Conservation (phyloP, 768 basidiomycete species). For the Ephemerocybe angulata region DNA sequence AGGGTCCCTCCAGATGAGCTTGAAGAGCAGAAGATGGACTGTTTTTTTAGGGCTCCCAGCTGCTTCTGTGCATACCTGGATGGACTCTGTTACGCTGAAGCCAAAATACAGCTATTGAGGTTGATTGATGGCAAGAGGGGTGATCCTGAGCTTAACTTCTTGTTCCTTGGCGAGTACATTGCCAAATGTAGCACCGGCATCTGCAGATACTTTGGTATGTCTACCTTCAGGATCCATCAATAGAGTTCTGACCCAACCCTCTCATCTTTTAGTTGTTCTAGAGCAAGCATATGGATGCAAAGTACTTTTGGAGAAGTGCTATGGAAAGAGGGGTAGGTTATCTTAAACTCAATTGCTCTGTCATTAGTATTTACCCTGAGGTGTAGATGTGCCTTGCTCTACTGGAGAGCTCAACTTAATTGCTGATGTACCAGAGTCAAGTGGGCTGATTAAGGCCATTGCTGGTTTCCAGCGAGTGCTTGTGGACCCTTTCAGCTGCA, state of each 20-base stretch:
- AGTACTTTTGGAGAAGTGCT: not conserved
- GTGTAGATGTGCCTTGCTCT: too few species aligned
- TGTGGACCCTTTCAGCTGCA: not conserved
- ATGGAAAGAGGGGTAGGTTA: not conserved
- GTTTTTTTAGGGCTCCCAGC: not conserved
- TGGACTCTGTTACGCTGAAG: not conserved
- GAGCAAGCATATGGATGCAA: not conserved
- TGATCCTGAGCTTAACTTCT: not conserved
- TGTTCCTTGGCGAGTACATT: not conserved
- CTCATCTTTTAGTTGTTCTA: not conserved
- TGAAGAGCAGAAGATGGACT: not conserved
- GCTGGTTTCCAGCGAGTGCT: too few species aligned
- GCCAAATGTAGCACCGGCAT: not conserved
- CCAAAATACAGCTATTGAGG: not conserved
- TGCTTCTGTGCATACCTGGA: not conserved
- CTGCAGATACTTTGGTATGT: not conserved
- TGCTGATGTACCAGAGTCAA: too few species aligned
- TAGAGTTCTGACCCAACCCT: not conserved
- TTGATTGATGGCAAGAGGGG: not conserved
- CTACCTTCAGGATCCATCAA: not conserved
- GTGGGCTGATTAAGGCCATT: too few species aligned
- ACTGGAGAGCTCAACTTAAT: too few species aligned
- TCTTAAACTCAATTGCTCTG: too few species aligned
- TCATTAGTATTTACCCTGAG: too few species aligned
- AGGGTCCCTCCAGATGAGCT: not conserved